These are phyloP conservation scores for Poa annua DNA, from an alignment of 176 grass and related monocot species.

Conservation along the genomic window DNA sequence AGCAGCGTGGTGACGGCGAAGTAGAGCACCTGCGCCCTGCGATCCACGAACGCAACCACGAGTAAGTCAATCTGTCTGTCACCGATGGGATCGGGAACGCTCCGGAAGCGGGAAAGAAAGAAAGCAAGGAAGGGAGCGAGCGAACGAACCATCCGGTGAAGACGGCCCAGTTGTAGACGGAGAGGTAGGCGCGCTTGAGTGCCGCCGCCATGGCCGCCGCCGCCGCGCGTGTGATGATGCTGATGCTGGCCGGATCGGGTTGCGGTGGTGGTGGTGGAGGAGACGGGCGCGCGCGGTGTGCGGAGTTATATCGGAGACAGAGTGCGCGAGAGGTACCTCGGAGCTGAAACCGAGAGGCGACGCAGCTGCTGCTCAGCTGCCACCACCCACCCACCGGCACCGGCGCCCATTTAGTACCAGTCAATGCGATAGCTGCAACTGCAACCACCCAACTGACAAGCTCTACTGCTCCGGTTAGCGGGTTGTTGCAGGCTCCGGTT, in stretches of 20 bases:
- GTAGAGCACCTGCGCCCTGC: constrained; percentile 66
- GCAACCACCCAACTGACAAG: neutral
- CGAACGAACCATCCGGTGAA: constrained; percentile 62
- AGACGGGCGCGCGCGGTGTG: neutral
- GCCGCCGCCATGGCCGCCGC: constrained; percentile 39
- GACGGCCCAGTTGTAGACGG: constrained; percentile 63
- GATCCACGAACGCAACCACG: too few relatives aligned
- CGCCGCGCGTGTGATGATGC: neutral
- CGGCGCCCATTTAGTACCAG: neutral
- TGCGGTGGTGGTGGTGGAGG: too few relatives aligned
- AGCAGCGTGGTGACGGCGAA: constrained; percentile 39
- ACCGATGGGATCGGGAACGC: too few relatives aligned
- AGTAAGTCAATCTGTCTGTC: neutral
- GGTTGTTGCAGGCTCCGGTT: too few relatives aligned
- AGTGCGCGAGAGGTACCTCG: neutral
- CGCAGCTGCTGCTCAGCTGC: neutral
- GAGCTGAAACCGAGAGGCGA: neutral
- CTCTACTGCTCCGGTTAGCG: too few relatives aligned
- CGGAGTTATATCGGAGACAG: too few relatives aligned
- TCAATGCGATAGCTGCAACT: neutral
- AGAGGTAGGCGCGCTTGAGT: constrained; percentile 56
- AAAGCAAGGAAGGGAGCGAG: neutral
- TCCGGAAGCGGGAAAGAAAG: neutral
- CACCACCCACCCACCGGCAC: neutral
- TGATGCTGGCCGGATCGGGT: neutral